A percentile compares a stretch with the other conserved stretches of the same genome.
phyloP scores from a whole-genome alignment of 2,329 filamentous ascomycete genomes.

The Curvularia eragrostidis region DNA sequence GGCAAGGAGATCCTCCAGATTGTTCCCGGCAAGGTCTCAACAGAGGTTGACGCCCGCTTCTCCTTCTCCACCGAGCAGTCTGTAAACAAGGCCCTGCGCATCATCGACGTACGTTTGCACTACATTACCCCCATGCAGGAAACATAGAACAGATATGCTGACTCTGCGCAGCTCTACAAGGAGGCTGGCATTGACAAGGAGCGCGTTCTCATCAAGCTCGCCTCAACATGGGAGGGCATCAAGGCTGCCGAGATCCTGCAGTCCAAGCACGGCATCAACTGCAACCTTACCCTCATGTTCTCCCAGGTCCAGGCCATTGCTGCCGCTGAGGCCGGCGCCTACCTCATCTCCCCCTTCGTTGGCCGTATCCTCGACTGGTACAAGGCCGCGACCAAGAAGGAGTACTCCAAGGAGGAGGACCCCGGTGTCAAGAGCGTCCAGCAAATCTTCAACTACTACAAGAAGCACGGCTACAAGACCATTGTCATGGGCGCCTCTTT shows the following conservation, averaged over 20 bases:
- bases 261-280: slow-evolving; percentile 94
- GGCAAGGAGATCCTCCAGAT: slow-evolving; percentile 97
- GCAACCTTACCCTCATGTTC: slow-evolving; percentile 99
- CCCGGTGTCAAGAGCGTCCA: slow-evolving; percentile 95
- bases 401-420: slow-evolving; percentile 88
- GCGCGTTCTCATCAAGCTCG: slow-evolving; percentile 97
- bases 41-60: slow-evolving; percentile 94
- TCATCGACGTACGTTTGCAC: slow-evolving; percentile 77
- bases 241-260: slow-evolving; percentile 97
- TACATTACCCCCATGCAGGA: background rate
- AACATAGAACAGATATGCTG: slow-evolving; percentile 20
- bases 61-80: slow-evolving; percentile 95
- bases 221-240: slow-evolving; percentile 99
- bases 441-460: slow-evolving; percentile 99
- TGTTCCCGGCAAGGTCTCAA: slow-evolving; percentile 97
- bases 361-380: slow-evolving; percentile 99
- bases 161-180: slow-evolving; percentile 80
- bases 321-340: slow-evolving; percentile 91
- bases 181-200: slow-evolving; percentile 89
- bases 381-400: slow-evolving; percentile 95
- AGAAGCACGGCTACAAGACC: slow-evolving; percentile 99
- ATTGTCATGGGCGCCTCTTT: slow-evolving; percentile 99
- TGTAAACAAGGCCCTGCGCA: slow-evolving; percentile 93
- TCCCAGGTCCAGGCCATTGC: slow-evolving; percentile 92
- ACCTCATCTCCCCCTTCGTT: slow-evolving; percentile 99